Conservation (phyloP, 805 yeast genomes). For the Candida bentonensis region DNA sequence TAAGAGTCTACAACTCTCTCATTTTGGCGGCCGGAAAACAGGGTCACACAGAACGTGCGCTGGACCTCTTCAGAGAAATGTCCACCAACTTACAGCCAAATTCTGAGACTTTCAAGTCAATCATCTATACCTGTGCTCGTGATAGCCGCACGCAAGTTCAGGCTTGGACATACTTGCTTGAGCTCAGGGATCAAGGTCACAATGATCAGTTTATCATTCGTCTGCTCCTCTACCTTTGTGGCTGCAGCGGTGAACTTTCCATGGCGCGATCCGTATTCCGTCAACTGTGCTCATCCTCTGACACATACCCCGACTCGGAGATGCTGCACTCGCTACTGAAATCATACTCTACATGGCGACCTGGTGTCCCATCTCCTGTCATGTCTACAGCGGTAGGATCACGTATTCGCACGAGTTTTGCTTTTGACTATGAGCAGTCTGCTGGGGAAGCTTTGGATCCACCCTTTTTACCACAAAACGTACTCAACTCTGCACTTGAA, state of each 20-base stretch:
- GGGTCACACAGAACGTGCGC: constrained; percentile 54
- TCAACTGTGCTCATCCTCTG: constrained; percentile 15
- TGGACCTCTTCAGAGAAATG: constrained; percentile 69
- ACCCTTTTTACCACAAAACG: constrained; percentile 57
- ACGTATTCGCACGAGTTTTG: constrained; percentile 14
- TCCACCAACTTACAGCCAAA: constrained; percentile 26
- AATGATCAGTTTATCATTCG: constrained; percentile 25
- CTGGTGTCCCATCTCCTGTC: constrained; percentile 16
- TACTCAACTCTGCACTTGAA: constrained; percentile 27
- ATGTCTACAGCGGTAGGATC: constrained; percentile 16
- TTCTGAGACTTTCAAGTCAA: constrained; percentile 33
- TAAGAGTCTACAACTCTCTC: constrained; percentile 55
- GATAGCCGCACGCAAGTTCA: constrained; percentile 31
- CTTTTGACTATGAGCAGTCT: constrained; percentile 7
- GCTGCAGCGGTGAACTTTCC: constrained; percentile 63
- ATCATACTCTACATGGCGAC: constrained; percentile 19
- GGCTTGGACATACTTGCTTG: constrained; percentile 72
- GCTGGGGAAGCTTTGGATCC: constrained; percentile 21
- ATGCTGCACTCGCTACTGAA: constrained; percentile 19
- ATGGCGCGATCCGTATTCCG: constrained; percentile 45
- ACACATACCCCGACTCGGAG: constrained; percentile 17
- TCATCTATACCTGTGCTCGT: constrained; percentile 57
- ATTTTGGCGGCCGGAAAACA: constrained; percentile 50
- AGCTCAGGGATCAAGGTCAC: constrained; percentile 37
- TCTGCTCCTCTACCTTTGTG: constrained; percentile 56